Conservation (phyloP, 1,284 basidiomycete genomes). For the Heliocybe sulcata region DNA sequence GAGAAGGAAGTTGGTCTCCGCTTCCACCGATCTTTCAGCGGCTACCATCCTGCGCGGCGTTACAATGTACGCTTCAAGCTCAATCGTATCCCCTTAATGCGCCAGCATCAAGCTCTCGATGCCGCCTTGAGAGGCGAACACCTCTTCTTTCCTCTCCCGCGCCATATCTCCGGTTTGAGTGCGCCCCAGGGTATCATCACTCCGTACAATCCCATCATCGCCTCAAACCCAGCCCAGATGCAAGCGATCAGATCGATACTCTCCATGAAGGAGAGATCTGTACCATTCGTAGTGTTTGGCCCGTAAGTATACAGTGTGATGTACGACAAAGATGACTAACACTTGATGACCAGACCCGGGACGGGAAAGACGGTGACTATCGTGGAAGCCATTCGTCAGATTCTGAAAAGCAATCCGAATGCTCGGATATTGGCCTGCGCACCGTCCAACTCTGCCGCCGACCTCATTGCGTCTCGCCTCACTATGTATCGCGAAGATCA, state of each 20-base stretch:
- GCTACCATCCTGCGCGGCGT: conserved; percentile 13
- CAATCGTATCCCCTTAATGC: conserved; percentile 41
- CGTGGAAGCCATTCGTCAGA: conserved; percentile 56
- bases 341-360: conserved; percentile 35
- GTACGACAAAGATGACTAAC: background rate
- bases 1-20: conserved; percentile 42
- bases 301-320: conserved; percentile 37
- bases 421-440: conserved; percentile 57
- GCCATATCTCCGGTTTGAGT: conserved; percentile 17
- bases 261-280: conserved; percentile 32
- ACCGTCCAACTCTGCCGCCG: conserved; percentile 56
- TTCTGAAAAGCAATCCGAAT: conserved; percentile 33
- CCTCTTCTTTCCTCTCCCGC: conserved; percentile 31
- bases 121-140: conserved; percentile 28
- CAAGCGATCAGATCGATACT: conserved; percentile 48
- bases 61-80: conserved; percentile 49
- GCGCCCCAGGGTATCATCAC: conserved; percentile 12
- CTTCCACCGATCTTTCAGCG: conserved; percentile 39
- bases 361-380: conserved; percentile 67
- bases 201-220: conserved; percentile 37
- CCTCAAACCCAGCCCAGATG: conserved; percentile 40
- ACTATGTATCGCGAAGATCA: conserved; percentile 24
- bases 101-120: conserved; percentile 53
- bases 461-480: conserved; percentile 53
- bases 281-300: conserved; percentile 58